Evolutionary conservation across 768 basidiomycete species (phyloP), one percentile per base, ranked within the genome.

Genomic region (Harrya chromipes): DNA sequence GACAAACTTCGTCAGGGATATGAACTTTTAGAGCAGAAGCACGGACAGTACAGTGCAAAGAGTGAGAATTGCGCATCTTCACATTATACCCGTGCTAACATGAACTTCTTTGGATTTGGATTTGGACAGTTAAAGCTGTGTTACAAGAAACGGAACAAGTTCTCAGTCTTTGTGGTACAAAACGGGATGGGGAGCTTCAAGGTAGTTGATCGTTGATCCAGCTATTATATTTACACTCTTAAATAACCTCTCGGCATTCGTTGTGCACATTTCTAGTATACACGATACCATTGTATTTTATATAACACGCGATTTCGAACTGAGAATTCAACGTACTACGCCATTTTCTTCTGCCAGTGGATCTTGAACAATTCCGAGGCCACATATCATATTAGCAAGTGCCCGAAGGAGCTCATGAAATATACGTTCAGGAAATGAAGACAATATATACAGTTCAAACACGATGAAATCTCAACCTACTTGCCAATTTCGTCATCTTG

Each of bases 141-240:
- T 50, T 77, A 23, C 74, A 77, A 41, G 76, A 77, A 60, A 72
- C 73, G 6, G 71, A 73, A 43, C 74, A 70, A 36, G 74, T 76
- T 46, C 63, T 77, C 38, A 62, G 62, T 39, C 63, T 77, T 8
- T 77, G 76, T 54, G 71, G 72, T 58, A 72, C 72, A 47, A 77
- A 74, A 56, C 71, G 75, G 41, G 69, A 73, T 49, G 65, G 37
- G 65, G 55, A 55, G 33, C 33, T 46, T 16, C 26, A 49, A 41
- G 17, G 29, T 39, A 40, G 43, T 3, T 60, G 42, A 47, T 8
- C 6, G 16, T 21, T 44, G 31, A 36, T 42, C 21, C 7, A 26
- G 16, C 20, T 26, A 36, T 27, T 23, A 38, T 44, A 33, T 14
- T 40, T 33, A 21, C 29, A 12, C 19, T 7, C 29, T 45, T 26